These are phyloP conservation scores for Incumbomyces delicatus DNA, from an alignment of 2,329 filamentous ascomycete species.

Conservation along the genomic window DNA sequence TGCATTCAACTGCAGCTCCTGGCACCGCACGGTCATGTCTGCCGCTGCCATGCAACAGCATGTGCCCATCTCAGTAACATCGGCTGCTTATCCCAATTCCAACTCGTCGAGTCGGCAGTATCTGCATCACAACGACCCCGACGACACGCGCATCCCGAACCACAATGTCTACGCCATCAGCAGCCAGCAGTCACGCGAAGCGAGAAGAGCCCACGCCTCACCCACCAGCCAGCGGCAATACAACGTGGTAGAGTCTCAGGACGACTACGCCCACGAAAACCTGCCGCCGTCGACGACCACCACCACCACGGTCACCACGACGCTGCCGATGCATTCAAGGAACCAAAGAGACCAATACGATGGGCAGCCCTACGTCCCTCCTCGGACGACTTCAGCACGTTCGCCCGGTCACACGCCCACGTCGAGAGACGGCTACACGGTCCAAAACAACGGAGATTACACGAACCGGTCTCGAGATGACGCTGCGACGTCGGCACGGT, in stretches of 20 bases:
- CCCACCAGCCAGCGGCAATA: neutral
- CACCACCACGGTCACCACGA: too few relatives aligned
- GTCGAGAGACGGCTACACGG: conserved; percentile 30
- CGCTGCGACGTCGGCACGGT: conserved; percentile 28
- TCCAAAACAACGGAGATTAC: conserved; percentile 31
- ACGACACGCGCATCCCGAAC: neutral
- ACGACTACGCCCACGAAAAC: neutral
- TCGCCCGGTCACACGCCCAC: conserved; percentile 26
- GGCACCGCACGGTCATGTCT: conserved; percentile 6
- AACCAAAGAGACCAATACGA: conserved; percentile 43
- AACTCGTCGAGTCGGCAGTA: conserved; percentile 2
- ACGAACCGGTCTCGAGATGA: conserved; percentile 30
- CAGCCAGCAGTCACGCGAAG: conserved; percentile 5
- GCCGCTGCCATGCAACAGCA: conserved; percentile 8
- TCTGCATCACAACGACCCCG: conserved; percentile 1
- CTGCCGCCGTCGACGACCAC: neutral
- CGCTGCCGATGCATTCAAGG: conserved; percentile 19
- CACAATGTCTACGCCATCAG: conserved; percentile 6
- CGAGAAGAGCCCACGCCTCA: conserved; percentile 2
- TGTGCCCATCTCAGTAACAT: conserved; percentile 1
- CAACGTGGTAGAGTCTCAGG: neutral
- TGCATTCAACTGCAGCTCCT: neutral
- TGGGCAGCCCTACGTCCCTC: conserved; percentile 61
- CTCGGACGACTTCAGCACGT: conserved; percentile 65
- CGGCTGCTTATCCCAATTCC: conserved; percentile 1